Percentiles rank a stretch among this genome's conserved stretches.
Evolutionary conservation across 305 asterid species (phyloP).

Genomic region (Striga hermonthica): DNA sequence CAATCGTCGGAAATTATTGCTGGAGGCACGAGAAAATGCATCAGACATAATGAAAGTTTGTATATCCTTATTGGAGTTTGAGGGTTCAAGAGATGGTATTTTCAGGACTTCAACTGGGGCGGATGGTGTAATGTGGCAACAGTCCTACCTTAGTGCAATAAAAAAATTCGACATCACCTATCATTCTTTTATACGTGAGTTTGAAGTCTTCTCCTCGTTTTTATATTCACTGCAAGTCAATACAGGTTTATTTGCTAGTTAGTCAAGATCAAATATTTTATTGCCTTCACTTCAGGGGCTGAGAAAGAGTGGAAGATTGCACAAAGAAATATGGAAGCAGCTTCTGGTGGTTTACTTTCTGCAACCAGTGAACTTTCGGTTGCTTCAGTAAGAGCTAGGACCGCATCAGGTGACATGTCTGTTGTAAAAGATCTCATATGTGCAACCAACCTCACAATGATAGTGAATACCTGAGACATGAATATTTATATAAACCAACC

Average conservation of each 20-base stretch:
- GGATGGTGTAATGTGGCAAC: conserved; percentile 91
- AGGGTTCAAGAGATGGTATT: conserved; percentile 91
- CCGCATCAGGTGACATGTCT: conserved; percentile 76
- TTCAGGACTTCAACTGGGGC: conserved; percentile 54
- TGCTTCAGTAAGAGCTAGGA: conserved; percentile 73
- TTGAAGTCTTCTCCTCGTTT: conserved; percentile 33
- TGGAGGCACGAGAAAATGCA: conserved; percentile 79
- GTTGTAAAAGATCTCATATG: too few species aligned
- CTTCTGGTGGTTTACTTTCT: conserved; percentile 77
- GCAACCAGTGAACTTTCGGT: conserved; percentile 77
- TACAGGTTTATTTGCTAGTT: conserved; percentile 31
- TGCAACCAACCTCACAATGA: conserved; percentile 24
- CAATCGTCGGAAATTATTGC: conserved; percentile 63
- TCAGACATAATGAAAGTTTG: conserved; percentile 81
- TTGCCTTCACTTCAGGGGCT: conserved; percentile 60
- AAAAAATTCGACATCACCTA: conserved; percentile 69
- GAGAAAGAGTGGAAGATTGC: conserved; percentile 96
- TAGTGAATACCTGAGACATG: conserved; percentile 23
- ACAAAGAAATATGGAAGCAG: conserved; percentile 89
- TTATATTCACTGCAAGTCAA: conserved; percentile 20
- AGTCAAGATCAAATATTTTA: conserved; percentile 29
- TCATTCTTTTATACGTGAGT: conserved; percentile 85
- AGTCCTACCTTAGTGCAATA: conserved; percentile 66
- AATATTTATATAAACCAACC: conserved; percentile 23
- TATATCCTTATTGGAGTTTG: conserved; percentile 83